Conservation (phyloP, 306 rosid species). For the Purshia tridentata region DNA sequence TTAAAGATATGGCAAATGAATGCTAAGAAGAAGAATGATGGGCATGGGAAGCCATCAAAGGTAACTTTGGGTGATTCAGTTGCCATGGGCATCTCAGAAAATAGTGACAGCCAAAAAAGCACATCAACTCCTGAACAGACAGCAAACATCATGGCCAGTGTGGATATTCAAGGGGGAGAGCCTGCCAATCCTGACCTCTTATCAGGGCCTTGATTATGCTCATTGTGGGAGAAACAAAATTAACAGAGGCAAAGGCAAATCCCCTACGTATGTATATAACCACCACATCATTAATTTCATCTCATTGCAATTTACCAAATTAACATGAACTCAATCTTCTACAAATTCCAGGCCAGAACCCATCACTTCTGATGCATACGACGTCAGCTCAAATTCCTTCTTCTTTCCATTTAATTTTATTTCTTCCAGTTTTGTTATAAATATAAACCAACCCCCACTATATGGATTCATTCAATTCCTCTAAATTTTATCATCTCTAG, state of each 20-base stretch:
- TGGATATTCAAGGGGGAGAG: constrained; percentile 12
- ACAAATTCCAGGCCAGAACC: constrained; percentile 1
- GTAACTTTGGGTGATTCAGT: constrained; percentile 33
- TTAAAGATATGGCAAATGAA: constrained; percentile 72
- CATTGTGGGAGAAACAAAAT: not conserved
- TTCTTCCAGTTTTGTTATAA: not conserved
- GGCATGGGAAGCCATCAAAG: constrained; percentile 23
- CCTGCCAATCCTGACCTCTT: not conserved
- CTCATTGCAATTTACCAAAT: not conserved
- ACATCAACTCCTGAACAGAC: not conserved
- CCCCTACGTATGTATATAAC: not conserved
- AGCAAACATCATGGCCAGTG: constrained; percentile 26
- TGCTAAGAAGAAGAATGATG: constrained; percentile 62
- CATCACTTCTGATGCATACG: not conserved
- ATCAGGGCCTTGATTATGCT: not conserved
- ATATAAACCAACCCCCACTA: not conserved
- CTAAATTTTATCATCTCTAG: not conserved
- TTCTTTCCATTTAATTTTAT: not conserved
- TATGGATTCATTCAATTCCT: not conserved
- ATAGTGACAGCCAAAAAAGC: not conserved
- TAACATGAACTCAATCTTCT: constrained; percentile 1
- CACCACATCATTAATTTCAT: not conserved
- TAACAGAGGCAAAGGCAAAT: not conserved
- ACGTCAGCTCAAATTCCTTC: constrained; percentile 8
- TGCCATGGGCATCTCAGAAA: constrained; percentile 18